Percentiles rank a stretch among this genome's conserved stretches.
These are phyloP conservation scores for Allium fistulosum DNA, from an alignment of 106 monocot species.

Conservation along the genomic window DNA sequence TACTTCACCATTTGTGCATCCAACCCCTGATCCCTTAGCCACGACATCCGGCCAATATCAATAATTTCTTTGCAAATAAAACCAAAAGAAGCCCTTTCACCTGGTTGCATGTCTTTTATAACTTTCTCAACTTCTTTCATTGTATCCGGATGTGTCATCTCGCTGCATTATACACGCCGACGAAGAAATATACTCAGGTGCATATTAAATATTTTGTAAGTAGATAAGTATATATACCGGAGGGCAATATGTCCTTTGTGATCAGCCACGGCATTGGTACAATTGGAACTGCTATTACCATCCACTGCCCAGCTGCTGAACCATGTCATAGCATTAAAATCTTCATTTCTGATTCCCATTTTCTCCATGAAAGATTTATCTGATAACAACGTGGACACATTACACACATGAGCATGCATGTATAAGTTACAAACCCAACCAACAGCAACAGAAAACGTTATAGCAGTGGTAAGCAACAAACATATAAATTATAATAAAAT, in stretches of 20 bases:
- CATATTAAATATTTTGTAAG: not conserved
- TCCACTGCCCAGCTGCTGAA: constrained; percentile 99
- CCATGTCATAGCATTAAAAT: constrained; percentile 93
- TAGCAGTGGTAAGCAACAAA: no score
- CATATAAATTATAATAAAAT: not conserved
- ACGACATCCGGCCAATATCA: constrained; percentile 60
- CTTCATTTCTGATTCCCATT: constrained; percentile 56
- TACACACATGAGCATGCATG: no score
- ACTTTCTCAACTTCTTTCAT: constrained; percentile 37
- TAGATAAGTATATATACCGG: constrained; percentile 18
- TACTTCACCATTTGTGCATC: constrained; percentile 66
- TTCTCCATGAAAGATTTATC: constrained; percentile 54
- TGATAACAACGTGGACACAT: constrained; percentile 7
- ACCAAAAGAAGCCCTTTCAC: constrained; percentile 50
- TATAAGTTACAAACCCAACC: no score
- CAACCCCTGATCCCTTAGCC: constrained; percentile 52
- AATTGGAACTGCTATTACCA: constrained; percentile 46
- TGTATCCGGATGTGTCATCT: constrained; percentile 4
- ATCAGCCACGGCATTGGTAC: constrained; percentile 11
- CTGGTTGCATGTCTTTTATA: constrained; percentile 42
- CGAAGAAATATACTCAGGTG: not conserved
- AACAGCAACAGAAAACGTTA: no score
- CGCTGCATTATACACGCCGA: constrained; percentile 5
- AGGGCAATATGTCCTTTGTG: constrained; percentile 8
- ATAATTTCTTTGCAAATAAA: constrained; percentile 95